Base-by-base conservation (phyloP, 306 rosid genomes). In the Malus orientalis region DNA sequence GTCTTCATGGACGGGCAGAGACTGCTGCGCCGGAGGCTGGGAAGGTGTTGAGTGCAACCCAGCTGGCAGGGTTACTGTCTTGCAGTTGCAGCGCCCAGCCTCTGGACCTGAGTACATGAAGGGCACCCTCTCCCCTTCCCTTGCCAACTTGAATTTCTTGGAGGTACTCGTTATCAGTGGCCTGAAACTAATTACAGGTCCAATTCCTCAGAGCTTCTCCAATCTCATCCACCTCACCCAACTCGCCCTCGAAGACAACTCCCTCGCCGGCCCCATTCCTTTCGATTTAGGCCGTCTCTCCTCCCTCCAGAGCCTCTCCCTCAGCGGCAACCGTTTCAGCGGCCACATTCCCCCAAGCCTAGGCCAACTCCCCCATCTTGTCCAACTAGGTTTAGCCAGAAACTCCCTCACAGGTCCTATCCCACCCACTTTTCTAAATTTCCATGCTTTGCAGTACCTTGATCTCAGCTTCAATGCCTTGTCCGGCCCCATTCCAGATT, bases 21-120 rank as follows among this genome's bases (percentile, higher is more conserved):
- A 92, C 20, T 95, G 99, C 92, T 95, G 99, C 44, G 91, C 78
- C 27, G 97, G 93, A 30, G 93, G 96, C 6, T 95, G 99, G 99
- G 97, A 92, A 78, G 99, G 99, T 30, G 91, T 95, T 70, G 74
- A 88, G 69, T 95, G 99, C 81, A 86, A 88, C 42, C 82, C 89
- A 16, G 84, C 89, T 20, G 99, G 99, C 22, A 63, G 99, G 70
- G 97, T 95, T 32, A 95, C 86, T 29, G 78, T 42, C 66, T 88
- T 95, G 85, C 90, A 84, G 90, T 78, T 95, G 80, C 97, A 92
- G 81, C 88, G 91, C 62, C 91, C 96, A 10, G 88, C 55, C 12
- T 74, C 73, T 69, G 90, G 85, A 40, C 67, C 29, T 80, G 55
- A 51, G 9, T 95, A 74, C 77, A 95, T 95, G 99, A 89, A 74